phyloP scores from a whole-genome alignment of 345 rosid species.

The Isatis tinctoria region DNA sequence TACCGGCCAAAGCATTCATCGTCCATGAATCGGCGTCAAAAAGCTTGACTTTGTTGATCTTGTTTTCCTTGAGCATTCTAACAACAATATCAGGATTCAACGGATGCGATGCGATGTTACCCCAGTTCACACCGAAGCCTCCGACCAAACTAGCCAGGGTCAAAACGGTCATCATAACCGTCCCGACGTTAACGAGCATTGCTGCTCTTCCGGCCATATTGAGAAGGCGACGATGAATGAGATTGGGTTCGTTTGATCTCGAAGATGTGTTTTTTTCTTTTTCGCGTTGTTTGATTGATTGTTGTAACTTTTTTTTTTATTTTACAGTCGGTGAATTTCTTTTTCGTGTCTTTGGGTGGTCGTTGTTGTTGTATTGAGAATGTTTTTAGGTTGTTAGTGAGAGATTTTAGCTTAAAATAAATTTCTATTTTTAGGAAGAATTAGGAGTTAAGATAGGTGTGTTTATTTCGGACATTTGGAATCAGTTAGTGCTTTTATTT shows the following conservation, averaged over 20 bases:
- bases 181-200: slow-evolving; percentile 23
- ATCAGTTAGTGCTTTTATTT: slow-evolving; percentile 2
- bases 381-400: slow-evolving; percentile 22
- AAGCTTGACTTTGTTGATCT: slow-evolving; percentile 61
- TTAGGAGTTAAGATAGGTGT: background rate
- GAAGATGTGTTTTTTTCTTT: background rate
- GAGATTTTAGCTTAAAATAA: slow-evolving; percentile 18
- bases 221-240: slow-evolving; percentile 18
- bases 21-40: slow-evolving; percentile 68
- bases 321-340: background rate
- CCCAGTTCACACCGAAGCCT: slow-evolving; percentile 82
- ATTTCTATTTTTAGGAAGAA: slow-evolving; percentile 20
- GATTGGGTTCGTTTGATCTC: background rate
- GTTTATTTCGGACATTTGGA: slow-evolving; percentile 1
- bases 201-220: slow-evolving; percentile 27
- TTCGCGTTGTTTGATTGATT: background rate
- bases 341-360: slow-evolving; percentile 19
- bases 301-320: background rate
- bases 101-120: slow-evolving; percentile 58
- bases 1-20: slow-evolving; percentile 45
- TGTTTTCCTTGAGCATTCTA: slow-evolving; percentile 68
- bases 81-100: slow-evolving; percentile 54
- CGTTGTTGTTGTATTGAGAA: slow-evolving; percentile 23
- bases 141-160: slow-evolving; percentile 27
- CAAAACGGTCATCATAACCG: slow-evolving; percentile 29